Evolutionary conservation across 2,329 filamentous ascomycete genomes (phyloP).

Genomic region (Aspergillus fijiensis): DNA sequence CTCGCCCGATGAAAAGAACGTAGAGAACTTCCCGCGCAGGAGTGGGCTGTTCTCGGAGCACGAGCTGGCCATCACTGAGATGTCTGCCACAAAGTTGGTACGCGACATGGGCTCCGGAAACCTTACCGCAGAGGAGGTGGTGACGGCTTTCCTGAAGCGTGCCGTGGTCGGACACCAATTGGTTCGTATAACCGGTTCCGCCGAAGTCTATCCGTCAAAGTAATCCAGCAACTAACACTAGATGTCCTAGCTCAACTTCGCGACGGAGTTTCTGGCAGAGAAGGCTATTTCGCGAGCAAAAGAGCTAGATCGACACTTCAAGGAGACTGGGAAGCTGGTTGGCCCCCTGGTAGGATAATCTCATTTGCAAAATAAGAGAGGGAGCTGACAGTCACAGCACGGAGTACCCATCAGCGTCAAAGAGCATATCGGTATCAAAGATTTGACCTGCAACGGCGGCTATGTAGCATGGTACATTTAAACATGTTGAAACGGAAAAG

Average conservation of each 20-base stretch:
- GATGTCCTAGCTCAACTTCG: conserved; percentile 33
- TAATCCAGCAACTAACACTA: background rate
- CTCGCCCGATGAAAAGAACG: conserved; percentile 28
- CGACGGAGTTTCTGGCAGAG: conserved; percentile 40
- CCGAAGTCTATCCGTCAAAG: background rate
- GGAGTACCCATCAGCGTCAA: conserved; percentile 60
- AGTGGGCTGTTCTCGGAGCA: conserved; percentile 50
- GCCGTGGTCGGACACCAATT: conserved; percentile 36
- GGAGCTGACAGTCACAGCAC: conserved; percentile 31
- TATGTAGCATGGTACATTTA: conserved; percentile 34
- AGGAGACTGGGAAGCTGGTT: conserved; percentile 44
- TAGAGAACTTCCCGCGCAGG: conserved; percentile 34
- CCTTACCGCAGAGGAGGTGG: conserved; percentile 33
- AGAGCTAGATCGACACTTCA: conserved; percentile 33
- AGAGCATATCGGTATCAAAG: conserved; percentile 61
- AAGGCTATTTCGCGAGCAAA: conserved; percentile 35
- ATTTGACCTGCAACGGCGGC: conserved; percentile 38
- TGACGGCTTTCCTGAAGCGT: conserved; percentile 35
- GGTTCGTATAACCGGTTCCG: conserved; percentile 16
- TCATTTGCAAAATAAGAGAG: background rate
- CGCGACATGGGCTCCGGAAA: conserved; percentile 27
- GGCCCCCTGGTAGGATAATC: conserved; percentile 43
- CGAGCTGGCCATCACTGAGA: conserved; percentile 56
- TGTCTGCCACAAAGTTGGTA: conserved; percentile 32
- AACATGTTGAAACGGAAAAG: background rate